Percentiles rank a stretch among this genome's conserved stretches.
Evolutionary conservation across 176 grass and related monocot species (phyloP).

Genomic region (Oryza longistaminata): DNA sequence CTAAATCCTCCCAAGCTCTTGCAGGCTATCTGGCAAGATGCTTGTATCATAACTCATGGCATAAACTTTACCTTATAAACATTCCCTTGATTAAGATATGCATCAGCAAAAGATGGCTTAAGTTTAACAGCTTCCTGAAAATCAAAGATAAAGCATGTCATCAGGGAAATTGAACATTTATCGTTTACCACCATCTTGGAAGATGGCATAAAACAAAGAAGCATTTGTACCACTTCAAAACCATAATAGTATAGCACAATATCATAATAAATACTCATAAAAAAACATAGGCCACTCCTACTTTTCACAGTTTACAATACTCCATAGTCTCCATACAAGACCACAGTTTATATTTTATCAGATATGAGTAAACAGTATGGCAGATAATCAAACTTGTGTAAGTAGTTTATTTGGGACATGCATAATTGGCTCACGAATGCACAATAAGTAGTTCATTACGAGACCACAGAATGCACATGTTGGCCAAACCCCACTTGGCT

Average conservation of each 20-base stretch:
- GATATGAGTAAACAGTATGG: background rate
- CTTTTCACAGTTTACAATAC: too few relatives aligned
- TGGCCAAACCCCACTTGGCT: too few relatives aligned
- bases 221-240: background rate
- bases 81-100: conserved; percentile 95
- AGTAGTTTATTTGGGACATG: background rate
- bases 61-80: conserved; percentile 81
- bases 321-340: too few relatives aligned
- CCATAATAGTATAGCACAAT: background rate
- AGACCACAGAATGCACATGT: background rate
- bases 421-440: background rate
- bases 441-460: background rate
- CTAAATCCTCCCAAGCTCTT: background rate
- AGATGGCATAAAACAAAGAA: background rate
- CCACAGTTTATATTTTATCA: background rate
- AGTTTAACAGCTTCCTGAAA: conserved; percentile 96
- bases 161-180: background rate
- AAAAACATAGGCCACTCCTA: background rate
- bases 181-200: conserved; percentile 12
- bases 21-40: background rate
- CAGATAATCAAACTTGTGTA: background rate
- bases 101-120: conserved; percentile 92
- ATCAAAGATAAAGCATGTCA: conserved; percentile 14
- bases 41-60: conserved; percentile 11
- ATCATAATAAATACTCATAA: background rate